Evolutionary conservation across 2,329 filamentous ascomycete genomes (phyloP).

Genomic region (Aspergillus flavus): DNA sequence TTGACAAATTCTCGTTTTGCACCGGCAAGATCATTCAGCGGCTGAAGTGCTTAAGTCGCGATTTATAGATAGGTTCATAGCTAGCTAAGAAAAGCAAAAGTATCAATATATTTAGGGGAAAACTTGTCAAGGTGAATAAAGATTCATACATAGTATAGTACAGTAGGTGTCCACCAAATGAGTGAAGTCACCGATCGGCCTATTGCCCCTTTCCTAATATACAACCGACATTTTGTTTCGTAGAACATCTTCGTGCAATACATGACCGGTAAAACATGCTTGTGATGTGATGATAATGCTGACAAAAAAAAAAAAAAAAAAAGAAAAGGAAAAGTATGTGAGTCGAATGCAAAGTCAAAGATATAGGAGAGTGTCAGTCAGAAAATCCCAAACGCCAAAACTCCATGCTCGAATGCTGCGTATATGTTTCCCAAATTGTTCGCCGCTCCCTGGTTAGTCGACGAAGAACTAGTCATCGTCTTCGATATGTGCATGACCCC

Average conservation of each 20-base stretch:
- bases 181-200: not conserved
- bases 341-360: conserved; percentile 12
- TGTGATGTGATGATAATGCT: conserved; percentile 13
- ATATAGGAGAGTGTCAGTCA: conserved; percentile 26
- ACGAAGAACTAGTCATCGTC: conserved; percentile 29
- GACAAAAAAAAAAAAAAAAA: conserved; percentile 1
- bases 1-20: not conserved
- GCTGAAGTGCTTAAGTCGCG: not conserved
- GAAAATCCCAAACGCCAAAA: conserved; percentile 25
- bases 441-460: not conserved
- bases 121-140: not conserved
- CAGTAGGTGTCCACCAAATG: conserved; percentile 12
- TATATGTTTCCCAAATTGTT: conserved; percentile 14
- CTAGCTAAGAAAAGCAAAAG: not conserved
- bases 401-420: conserved; percentile 30
- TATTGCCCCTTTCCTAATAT: conserved; percentile 19
- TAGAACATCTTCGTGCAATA: conserved; percentile 17
- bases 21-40: not conserved
- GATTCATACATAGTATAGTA: conserved; percentile 24
- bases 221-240: conserved; percentile 19
- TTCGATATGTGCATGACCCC: conserved; percentile 27
- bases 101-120: not conserved
- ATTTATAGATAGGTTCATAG: not conserved
- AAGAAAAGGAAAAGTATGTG: conserved; percentile 1
- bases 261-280: conserved; percentile 19